Base-by-base conservation (phyloP, 306 rosid species). In the Malus orientalis region DNA sequence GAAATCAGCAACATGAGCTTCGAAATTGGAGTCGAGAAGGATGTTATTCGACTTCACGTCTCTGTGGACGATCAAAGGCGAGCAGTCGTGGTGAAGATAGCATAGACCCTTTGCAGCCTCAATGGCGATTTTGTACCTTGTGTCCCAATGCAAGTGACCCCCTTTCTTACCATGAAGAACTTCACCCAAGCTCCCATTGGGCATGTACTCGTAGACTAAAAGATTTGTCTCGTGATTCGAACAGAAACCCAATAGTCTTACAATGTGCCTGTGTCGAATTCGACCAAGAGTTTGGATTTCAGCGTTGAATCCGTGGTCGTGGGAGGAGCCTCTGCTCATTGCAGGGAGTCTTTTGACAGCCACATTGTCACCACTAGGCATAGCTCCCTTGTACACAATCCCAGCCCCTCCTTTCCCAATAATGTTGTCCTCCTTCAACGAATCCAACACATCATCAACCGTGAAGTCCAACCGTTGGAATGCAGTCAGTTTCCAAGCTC, bases 391-490 rank as follows among this genome's bases (percentile, higher is more conserved):
- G 80, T 94, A 94, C 16, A 94, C 98, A 86, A 90, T 94, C 74
- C 98, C 98, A n/a, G 98, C 98, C 44, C 98, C 98, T 58, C 98
- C 98, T 79, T 94, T 94, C 71, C 98, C 98, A 29, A 94, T 94
- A 11, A 94, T 94, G 79, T 92, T 94, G 68, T 94, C 98, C 66
- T 92, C 98, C 78, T 94, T 94, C 72, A 94, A 83, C 77, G 85
- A 85, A 79, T 92, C 96, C 87, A 94, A 82, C 62, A 94, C 93
- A 85, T 92, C 98, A 77, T 94, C 98, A 5, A 85, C 97, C 1
- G 95, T 90, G 84, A 94, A 94, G 65, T 92, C 98, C 80, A 94
- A 77, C 36, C 97, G 93, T 66, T 94, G 98, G 82, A 94, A 94
- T 8, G 98, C 93, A 1, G 98, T 94, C 76, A 94, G 44, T 62